Percentiles rank a stretch among this genome's conserved stretches.
These are phyloP conservation scores for Trypanosoma scelopori DNA, from an alignment of 208 protist species.

Conservation along the genomic window DNA sequence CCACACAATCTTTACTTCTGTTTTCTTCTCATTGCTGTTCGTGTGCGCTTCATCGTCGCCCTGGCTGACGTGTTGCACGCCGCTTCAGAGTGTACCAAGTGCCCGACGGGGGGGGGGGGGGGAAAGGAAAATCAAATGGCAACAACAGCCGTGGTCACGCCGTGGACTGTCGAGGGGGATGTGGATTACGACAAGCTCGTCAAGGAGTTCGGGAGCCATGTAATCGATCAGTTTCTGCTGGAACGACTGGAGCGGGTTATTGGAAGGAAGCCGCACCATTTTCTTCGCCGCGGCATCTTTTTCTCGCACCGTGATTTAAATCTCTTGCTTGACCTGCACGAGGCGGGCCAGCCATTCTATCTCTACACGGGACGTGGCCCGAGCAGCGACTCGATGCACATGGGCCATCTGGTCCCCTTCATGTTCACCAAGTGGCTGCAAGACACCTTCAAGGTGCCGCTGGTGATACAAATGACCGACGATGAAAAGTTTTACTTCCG, in stretches of 20 bases:
- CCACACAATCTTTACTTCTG: conserved; percentile 1
- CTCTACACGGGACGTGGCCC: conserved; percentile 99
- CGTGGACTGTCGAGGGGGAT: conserved; percentile 92
- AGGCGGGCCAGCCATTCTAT: conserved; percentile 97
- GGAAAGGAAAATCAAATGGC: conserved; percentile 16
- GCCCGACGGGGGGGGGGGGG: not conserved
- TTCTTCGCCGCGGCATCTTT: conserved; percentile 95
- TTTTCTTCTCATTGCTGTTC: conserved; percentile 5
- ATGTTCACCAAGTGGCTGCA: conserved; percentile 99
- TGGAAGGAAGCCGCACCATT: conserved; percentile 84
- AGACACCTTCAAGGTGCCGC: conserved; percentile 98
- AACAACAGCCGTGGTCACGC: conserved; percentile 79
- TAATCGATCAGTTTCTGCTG: conserved; percentile 81
- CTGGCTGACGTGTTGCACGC: not conserved
- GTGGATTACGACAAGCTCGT: conserved; percentile 95
- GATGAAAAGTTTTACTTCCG: conserved; percentile 99
- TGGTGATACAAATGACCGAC: conserved; percentile 99
- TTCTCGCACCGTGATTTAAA: conserved; percentile 99
- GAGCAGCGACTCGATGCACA: conserved; percentile 97
- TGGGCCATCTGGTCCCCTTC: conserved; percentile 99
- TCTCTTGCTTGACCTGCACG: conserved; percentile 96
- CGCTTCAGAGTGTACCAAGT: not conserved
- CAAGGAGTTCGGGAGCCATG: conserved; percentile 87
- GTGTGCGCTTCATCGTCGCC: too few species aligned
- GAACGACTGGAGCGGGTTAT: conserved; percentile 88